These are phyloP conservation scores for Scheffersomyces ergatensis DNA, from an alignment of 805 yeast species.

Conservation along the genomic window DNA sequence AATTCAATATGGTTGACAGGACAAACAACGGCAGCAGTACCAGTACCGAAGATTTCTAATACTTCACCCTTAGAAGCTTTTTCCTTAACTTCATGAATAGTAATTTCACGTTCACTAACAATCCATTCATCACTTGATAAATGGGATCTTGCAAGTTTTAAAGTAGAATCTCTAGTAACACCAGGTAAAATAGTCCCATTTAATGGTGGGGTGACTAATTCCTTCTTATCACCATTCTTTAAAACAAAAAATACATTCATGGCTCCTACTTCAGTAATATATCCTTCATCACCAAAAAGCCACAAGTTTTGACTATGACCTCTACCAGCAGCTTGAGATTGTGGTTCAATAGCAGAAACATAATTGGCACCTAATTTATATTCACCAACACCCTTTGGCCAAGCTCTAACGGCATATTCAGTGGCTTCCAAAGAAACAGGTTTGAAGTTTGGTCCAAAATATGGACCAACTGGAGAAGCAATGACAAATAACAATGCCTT, in stretches of 20 bases:
- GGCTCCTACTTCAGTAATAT: conserved; percentile 95
- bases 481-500: conserved; percentile 82
- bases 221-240: conserved; percentile 74
- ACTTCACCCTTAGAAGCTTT: conserved; percentile 77
- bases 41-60: conserved; percentile 94
- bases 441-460: conserved; percentile 86
- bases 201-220: conserved; percentile 91
- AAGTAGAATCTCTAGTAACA: conserved; percentile 89
- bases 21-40: conserved; percentile 96
- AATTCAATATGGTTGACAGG: conserved; percentile 89
- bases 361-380: conserved; percentile 96
- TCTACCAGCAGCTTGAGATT: conserved; percentile 80
- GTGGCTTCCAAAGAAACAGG: conserved; percentile 95
- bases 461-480: conserved; percentile 96
- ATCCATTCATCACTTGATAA: conserved; percentile 78
- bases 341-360: conserved; percentile 93
- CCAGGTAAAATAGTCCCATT: conserved; percentile 98
- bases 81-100: conserved; percentile 78
- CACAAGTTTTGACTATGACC: conserved; percentile 96
- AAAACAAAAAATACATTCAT: conserved; percentile 94
- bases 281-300: conserved; percentile 86
- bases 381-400: conserved; percentile 99
- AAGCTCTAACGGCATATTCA: conserved; percentile 93
- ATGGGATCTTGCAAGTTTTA: conserved; percentile 72
- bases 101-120: conserved; percentile 76